Evolutionary conservation across 2,329 filamentous ascomycete genomes (phyloP), one percentile per base, ranked within the genome.

Genomic region (Trichoderma guizhouense): DNA sequence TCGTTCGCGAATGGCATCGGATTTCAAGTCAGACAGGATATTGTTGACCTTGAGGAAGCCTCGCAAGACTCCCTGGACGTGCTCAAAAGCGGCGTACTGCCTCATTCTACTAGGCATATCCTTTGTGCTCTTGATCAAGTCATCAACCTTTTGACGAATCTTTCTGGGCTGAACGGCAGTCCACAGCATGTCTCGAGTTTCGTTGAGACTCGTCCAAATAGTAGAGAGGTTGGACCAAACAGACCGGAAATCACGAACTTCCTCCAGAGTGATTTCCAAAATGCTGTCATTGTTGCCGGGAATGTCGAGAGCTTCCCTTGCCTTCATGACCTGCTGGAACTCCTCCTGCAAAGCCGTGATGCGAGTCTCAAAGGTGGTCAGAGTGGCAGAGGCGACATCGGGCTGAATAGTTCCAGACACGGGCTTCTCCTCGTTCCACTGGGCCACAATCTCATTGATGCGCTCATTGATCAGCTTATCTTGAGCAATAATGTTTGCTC

Each of bases 91-190:
- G 76, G 97, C 95, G 81, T 99, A 99, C 79, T 99, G 97, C 73
- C 97, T 91, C 95, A 99, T 98, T 72, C 96, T 91, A 82, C 94
- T 97, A 0, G 97, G 96, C 96, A 99, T 98, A 74, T 98, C 95
- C 83, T 97, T 98, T 43, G 95, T 98, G 88, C 97, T 97, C 85
- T 97, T 97, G 81, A 98, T 93, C 68, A 98, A 88, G 62, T 92
- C 91, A 78, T 99, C 95, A 65, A 99, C 91, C 74, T 93, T 93
- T 76, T 93, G 89, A 47, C 96, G 90, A 72, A 99, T 90, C 83
- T 98, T 99, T 74, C 96, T 90, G 9, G 97, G 95, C 79, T 98
- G 94, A 1, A 99, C 93, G 78, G 93, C 97, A 71, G 92, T 97
- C 97, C 97, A 99, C 1, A 97, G 87, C 67, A 90, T 92, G 77